These are phyloP conservation scores for Rhododendron simsii DNA, from an alignment of 148 eudicot genomes.

Conservation along the genomic window DNA sequence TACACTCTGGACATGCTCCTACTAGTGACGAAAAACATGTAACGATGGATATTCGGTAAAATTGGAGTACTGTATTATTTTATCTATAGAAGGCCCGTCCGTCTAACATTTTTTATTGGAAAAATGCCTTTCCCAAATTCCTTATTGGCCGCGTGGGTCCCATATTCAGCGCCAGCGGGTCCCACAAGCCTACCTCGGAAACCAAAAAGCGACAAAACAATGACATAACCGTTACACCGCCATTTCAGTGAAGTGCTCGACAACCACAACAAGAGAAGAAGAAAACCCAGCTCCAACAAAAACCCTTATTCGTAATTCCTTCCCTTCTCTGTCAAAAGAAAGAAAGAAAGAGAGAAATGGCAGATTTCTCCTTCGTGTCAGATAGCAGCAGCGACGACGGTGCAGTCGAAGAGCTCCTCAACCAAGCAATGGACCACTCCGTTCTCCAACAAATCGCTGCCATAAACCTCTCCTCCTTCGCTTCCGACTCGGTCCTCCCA, in stretches of 20 bases:
- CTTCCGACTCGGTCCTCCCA: slow-evolving; percentile 59
- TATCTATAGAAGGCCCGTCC: too few relatives aligned
- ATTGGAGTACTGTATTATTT: too few relatives aligned
- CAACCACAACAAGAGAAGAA: background rate
- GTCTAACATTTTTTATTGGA: too few relatives aligned
- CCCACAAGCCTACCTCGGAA: background rate
- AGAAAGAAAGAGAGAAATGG: slow-evolving; percentile 28
- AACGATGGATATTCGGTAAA: too few relatives aligned
- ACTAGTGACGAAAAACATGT: too few relatives aligned
- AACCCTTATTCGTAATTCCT: background rate
- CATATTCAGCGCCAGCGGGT: background rate
- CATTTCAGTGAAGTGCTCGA: background rate
- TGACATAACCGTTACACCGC: slow-evolving; percentile 25
- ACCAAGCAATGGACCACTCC: slow-evolving; percentile 65
- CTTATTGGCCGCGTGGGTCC: background rate
- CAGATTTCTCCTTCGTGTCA: slow-evolving; percentile 43
- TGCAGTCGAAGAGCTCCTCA: slow-evolving; percentile 63
- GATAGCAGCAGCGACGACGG: slow-evolving; percentile 52
- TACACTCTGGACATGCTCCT: too few relatives aligned
- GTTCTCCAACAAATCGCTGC: slow-evolving; percentile 78
- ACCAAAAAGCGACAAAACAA: background rate
- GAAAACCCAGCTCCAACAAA: background rate
- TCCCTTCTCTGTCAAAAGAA: background rate
- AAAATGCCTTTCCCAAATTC: too few relatives aligned
- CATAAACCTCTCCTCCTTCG: slow-evolving; percentile 66